Evolutionary conservation across 345 rosid species (phyloP).

Genomic region (Melaleuca alternifolia): DNA sequence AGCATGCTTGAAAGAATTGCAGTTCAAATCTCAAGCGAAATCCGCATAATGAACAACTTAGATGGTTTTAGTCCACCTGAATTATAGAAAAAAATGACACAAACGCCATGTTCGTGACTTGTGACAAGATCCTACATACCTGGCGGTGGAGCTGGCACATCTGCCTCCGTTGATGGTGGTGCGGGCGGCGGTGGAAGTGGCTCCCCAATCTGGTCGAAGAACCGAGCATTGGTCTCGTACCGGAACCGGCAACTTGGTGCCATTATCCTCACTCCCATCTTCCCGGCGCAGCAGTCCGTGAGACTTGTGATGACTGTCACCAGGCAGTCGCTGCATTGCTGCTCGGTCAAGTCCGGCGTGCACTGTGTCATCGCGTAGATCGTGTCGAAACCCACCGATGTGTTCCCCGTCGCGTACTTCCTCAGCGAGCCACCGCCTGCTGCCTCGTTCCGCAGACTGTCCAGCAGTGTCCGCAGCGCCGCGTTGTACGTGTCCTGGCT

Average conservation of each 20-base stretch:
- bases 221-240: neutral
- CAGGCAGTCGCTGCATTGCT: neutral
- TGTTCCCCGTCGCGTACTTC: no score
- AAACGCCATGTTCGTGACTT: no score
- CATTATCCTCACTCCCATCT: neutral
- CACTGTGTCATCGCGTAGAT: no score
- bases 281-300: neutral
- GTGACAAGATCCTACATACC: no score
- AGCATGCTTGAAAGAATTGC: no score
- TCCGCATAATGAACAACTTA: no score
- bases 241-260: neutral
- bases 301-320: neutral
- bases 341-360: no score
- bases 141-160: neutral
- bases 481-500: neutral
- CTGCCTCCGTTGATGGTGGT: neutral
- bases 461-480: neutral
- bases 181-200: neutral
- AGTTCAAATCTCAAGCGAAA: no score
- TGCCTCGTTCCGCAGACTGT: neutral
- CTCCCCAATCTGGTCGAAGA: neutral
- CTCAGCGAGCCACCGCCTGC: neutral
- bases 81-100: no score
- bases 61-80: no score
- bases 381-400: no score